Evolutionary conservation across 2,329 filamentous ascomycete genomes (phyloP).

Genomic region (Aspergillus versicolor): DNA sequence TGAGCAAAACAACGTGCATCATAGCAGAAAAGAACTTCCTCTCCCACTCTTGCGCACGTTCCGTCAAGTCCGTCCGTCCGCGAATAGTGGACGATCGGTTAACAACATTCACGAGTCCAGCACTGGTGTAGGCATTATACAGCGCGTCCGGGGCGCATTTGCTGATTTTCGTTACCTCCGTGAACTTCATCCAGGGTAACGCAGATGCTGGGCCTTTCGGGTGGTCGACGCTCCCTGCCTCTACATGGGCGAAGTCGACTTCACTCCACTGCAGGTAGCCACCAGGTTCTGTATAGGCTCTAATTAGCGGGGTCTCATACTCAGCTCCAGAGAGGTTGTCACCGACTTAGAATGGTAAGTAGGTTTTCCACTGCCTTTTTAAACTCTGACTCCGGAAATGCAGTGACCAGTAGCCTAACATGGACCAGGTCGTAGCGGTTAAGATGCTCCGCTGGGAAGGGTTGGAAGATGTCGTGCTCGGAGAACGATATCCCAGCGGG

Average conservation of each 20-base stretch:
- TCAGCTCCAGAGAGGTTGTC: no score
- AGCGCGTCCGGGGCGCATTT: not conserved
- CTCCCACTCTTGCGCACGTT: not conserved
- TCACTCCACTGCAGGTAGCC: slow-evolving; percentile 7
- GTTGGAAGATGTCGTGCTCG: slow-evolving; percentile 1
- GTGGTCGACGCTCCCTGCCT: not conserved
- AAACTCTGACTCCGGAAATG: not conserved
- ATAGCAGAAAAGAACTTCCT: not conserved
- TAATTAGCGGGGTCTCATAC: not conserved
- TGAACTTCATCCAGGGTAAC: not conserved
- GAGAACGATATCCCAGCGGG: not conserved
- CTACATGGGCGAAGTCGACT: not conserved
- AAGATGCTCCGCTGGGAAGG: slow-evolving; percentile 1
- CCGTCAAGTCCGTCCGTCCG: not conserved
- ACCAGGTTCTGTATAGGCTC: not conserved
- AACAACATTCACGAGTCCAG: not conserved
- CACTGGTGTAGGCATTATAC: not conserved
- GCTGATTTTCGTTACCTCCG: not conserved
- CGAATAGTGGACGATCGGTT: not conserved
- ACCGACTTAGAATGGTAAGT: not conserved
- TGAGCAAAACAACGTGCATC: not conserved
- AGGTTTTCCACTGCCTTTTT: not conserved
- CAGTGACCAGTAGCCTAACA: slow-evolving; percentile 1
- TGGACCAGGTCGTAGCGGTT: slow-evolving; percentile 7
- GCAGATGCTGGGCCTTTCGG: not conserved